Base-by-base conservation (phyloP, 2,329 filamentous ascomycete species). In the Trichoderma aggressivum region DNA sequence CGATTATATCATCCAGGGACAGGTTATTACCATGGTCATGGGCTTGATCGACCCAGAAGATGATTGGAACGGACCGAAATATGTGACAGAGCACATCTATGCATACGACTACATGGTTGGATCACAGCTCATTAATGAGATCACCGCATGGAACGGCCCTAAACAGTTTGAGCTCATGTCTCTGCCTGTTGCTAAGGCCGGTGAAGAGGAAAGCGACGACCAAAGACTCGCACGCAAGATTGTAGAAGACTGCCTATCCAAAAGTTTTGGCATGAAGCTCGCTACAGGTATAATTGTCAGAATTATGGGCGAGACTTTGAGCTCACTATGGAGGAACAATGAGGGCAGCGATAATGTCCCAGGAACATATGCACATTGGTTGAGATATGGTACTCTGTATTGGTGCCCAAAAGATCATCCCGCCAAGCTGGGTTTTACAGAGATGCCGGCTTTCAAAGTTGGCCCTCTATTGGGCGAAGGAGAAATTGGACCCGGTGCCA, bases 1-100 rank as follows among this genome's bases (percentile, higher is more conserved):
- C 3, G 86, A 89, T 74, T 89, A 89, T 73, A 87, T 88, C 70
- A 84, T 86, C 53, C 87, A 89, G 72, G 86, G 86, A 3, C 86
- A 88, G 72, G 85, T 81, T 3, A 82, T 87, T 73, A 82, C 81
- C 7, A 78, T 86, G 77, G 86, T 85, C 1, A 84, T 87, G 83
- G 82, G 84, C 2, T 82, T 86, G 6, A 75, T 87, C 0, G 87
- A 89, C 72, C 79, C 82, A 3, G 82, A 84, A 34, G 83, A 82
- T 34, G 79, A 76, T 0, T 89, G 87, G 87, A 78, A 89, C 75
- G 87, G 87, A 1, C 86, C 87, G 0, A 76, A 79, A 43, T 89
- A 89, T 73, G 80, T 81, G 3, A 77, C 79, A 2, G 76, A 86
- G 67, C 82, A 86, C 70, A 77, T 89, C 30, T 88, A 83, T 63